Percentiles rank a stretch among this genome's conserved stretches.
phyloP scores from a whole-genome alignment of 495 filamentous ascomycete genomes.

The Daldinia bambusicola region DNA sequence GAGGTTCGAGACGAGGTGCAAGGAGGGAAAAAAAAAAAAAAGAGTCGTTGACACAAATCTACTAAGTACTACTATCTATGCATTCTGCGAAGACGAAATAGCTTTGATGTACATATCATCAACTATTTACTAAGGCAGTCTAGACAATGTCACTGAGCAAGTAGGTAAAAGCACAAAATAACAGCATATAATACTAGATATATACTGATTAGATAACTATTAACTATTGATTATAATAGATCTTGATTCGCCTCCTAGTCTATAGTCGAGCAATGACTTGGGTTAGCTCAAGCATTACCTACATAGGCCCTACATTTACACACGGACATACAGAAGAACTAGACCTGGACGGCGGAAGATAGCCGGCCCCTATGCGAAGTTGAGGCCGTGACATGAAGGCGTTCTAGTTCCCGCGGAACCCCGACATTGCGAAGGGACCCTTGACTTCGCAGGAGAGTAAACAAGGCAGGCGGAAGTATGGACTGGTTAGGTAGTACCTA shows the following conservation, averaged over 20 bases:
- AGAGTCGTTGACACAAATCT: slow-evolving; percentile 8
- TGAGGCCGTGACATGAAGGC: slow-evolving; percentile 15
- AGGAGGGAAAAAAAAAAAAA: not conserved
- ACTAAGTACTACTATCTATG: too few species aligned
- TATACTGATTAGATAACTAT: slow-evolving; percentile 1
- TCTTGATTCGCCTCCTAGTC: not conserved
- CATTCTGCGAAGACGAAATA: not conserved
- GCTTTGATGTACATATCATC: not conserved
- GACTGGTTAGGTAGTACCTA: slow-evolving; percentile 14
- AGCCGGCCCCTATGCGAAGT: slow-evolving; percentile 17
- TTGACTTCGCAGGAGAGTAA: slow-evolving; percentile 16
- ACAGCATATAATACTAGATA: not conserved
- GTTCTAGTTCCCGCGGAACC: slow-evolving; percentile 28
- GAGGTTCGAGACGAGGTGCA: slow-evolving; percentile 13
- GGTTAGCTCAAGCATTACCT: not conserved
- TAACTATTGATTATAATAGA: not conserved
- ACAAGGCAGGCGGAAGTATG: slow-evolving; percentile 8
- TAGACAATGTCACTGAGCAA: not conserved
- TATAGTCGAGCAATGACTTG: slow-evolving; percentile 13
- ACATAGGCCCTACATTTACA: not conserved
- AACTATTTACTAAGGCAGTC: not conserved
- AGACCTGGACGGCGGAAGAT: not conserved
- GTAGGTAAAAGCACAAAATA: slow-evolving; percentile 2
- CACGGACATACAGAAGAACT: not conserved
- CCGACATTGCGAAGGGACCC: slow-evolving; percentile 6